Evolutionary conservation across 2,329 filamentous ascomycete species (phyloP).

Genomic region (Monosporascus sp.): DNA sequence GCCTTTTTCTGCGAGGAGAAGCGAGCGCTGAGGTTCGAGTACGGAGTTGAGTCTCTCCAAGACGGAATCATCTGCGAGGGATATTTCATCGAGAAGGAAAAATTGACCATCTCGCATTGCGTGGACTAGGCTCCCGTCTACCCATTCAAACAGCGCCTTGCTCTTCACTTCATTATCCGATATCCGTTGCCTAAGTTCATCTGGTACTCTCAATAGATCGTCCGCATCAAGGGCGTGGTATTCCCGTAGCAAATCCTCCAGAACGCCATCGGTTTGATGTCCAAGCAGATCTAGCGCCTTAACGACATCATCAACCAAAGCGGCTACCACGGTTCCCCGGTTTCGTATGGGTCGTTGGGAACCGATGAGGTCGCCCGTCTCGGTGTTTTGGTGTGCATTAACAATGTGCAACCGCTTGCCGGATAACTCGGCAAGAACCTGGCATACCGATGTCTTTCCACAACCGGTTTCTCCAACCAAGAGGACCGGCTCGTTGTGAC

Average conservation of each 20-base stretch:
- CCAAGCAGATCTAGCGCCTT: constrained; percentile 38
- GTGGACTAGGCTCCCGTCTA: constrained; percentile 85
- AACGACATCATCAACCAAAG: constrained; percentile 57
- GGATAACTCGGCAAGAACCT: constrained; percentile 79
- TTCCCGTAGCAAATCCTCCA: constrained; percentile 51
- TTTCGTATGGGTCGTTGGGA: constrained; percentile 90
- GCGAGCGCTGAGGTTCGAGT: constrained; percentile 77
- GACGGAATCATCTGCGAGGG: constrained; percentile 94
- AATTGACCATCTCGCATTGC: constrained; percentile 87
- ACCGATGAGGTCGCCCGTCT: constrained; percentile 94
- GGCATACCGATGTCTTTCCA: constrained; percentile 94
- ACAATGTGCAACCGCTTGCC: constrained; percentile 76
- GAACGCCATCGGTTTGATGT: constrained; percentile 31
- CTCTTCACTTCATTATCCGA: constrained; percentile 51
- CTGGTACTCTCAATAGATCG: constrained; percentile 40
- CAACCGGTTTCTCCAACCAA: constrained; percentile 96
- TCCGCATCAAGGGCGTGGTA: constrained; percentile 51
- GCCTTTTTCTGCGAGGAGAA: constrained; percentile 92
- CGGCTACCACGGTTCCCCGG: constrained; percentile 63
- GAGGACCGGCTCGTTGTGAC: constrained; percentile 88
- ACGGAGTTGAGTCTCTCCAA: constrained; percentile 95
- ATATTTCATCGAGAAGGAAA: constrained; percentile 96
- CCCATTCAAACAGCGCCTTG: constrained; percentile 93
- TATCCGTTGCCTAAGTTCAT: constrained; percentile 42
- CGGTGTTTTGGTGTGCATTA: constrained; percentile 97